Evolutionary conservation across 768 basidiomycete genomes (phyloP).

Genomic region (Suillus americanus): DNA sequence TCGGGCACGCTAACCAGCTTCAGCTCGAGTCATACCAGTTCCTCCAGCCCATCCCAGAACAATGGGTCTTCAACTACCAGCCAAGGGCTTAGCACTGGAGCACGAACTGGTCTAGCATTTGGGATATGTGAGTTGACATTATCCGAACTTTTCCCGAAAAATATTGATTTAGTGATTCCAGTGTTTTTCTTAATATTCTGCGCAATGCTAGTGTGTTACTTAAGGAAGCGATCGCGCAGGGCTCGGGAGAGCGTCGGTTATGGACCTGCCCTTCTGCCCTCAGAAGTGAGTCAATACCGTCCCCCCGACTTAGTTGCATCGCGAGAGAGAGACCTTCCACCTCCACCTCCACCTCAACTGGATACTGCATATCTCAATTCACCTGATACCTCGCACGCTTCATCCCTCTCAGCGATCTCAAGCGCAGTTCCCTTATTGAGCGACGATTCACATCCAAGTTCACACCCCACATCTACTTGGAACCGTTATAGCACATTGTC

Average conservation of each 20-base stretch:
- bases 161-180: not conserved
- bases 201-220: slow-evolving; percentile 6
- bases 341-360: not conserved
- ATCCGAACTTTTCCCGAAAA: not conserved
- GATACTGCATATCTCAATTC: not conserved
- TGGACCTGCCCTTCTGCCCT: not conserved
- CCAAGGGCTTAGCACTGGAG: slow-evolving; percentile 15
- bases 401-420: slow-evolving; percentile 3
- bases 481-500: slow-evolving; percentile 8
- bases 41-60: slow-evolving; percentile 3
- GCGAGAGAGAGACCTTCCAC: not conserved
- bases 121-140: slow-evolving; percentile 20
- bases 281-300: slow-evolving; percentile 12
- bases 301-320: not conserved
- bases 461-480: slow-evolving; percentile 7
- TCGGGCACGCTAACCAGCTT: not conserved
- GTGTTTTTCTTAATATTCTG: slow-evolving; percentile 8
- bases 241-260: slow-evolving; percentile 1
- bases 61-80: slow-evolving; percentile 3
- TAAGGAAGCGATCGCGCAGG: slow-evolving; percentile 11
- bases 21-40: not conserved
- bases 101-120: slow-evolving; percentile 27
- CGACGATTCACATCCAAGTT: slow-evolving; percentile 1
- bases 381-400: not conserved
- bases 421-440: slow-evolving; percentile 1